Base-by-base conservation (phyloP, 1,139 yeast genomes). In the Casaregolazyma suthepensis region DNA sequence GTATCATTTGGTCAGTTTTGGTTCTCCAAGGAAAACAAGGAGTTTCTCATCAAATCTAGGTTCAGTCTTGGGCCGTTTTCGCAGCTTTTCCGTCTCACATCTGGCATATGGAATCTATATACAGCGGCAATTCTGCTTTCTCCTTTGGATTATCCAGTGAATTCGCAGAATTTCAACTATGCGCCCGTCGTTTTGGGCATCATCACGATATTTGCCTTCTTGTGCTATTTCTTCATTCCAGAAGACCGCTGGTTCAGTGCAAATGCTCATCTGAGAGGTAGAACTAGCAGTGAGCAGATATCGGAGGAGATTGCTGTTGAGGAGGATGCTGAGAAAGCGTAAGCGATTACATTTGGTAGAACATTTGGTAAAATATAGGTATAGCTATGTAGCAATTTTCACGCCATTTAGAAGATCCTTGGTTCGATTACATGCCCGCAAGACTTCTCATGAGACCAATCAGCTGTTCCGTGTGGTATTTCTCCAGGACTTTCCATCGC, bases 101-200 rank as follows among this genome's bases (percentile, higher is more conserved):
- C 84, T 18, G 67, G 84, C 38, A 63, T 68, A 12, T 84, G 88
- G 89, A 77, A 85, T 12, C 59, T 71, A 1, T 84, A 84, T 63
- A 81, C 85, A 15, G 65, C 80, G 52, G 82, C 82, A 5, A 79
- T 85, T 67, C 83, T 81, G 70, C 79, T 85, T 38, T 82, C 85
- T 71, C 93, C 93, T 49, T 75, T 82, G 45, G 71, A 71, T 49
- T 76, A 81, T 76, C 91, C 91, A 1, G 89, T 79, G 1, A 75
- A 78, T 3, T 78, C 76, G 43, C 77, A 78, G 52, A 76, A 77
- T 61, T 83, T 85, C 87, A 85, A 85, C 71, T 85, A 85, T 65
- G 85, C 85, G 35, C 74, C 81, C n/a, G 88, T 77, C 6, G 86
- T 84, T 19, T 73, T 83, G 57, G 84, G 72, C 1, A 80, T 81